Evolutionary conservation across 148 eudicot species (phyloP).

Genomic region (Vaccinium darrowii): DNA sequence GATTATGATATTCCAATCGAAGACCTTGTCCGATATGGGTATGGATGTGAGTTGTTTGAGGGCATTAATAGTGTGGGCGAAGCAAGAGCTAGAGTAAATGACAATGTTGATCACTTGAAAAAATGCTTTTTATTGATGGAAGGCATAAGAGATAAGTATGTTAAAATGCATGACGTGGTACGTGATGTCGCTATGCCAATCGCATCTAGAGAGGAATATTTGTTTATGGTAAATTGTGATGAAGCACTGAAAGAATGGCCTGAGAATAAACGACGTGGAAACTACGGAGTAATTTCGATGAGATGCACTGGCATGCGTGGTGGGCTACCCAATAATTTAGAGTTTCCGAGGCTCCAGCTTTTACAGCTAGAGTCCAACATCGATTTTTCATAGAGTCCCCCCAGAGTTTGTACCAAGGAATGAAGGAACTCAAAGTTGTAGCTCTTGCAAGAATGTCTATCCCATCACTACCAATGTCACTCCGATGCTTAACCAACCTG

Average conservation of each 20-base stretch:
- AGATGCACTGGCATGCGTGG: background rate
- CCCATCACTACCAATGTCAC: background rate
- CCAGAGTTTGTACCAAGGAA: background rate
- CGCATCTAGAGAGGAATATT: conserved; percentile 5
- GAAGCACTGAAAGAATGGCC: background rate
- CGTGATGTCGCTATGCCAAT: conserved; percentile 8
- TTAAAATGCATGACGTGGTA: conserved; percentile 25
- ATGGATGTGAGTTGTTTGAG: background rate
- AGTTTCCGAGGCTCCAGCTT: background rate
- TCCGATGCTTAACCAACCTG: background rate
- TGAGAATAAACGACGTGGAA: background rate
- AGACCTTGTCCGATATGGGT: background rate
- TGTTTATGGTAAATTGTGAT: background rate
- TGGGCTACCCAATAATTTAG: background rate
- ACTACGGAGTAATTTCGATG: background rate
- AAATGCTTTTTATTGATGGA: conserved; percentile 12
- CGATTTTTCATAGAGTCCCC: background rate
- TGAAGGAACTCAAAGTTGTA: background rate
- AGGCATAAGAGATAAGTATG: background rate
- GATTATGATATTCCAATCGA: conserved; percentile 6
- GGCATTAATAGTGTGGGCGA: background rate
- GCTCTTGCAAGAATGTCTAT: background rate
- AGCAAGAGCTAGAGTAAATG: background rate
- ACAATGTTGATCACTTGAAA: background rate
- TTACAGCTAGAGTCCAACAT: background rate